Percentiles rank a stretch among this genome's conserved stretches.
phyloP scores from a whole-genome alignment of 306 rosid species.

The Citrullus colocynthis region DNA sequence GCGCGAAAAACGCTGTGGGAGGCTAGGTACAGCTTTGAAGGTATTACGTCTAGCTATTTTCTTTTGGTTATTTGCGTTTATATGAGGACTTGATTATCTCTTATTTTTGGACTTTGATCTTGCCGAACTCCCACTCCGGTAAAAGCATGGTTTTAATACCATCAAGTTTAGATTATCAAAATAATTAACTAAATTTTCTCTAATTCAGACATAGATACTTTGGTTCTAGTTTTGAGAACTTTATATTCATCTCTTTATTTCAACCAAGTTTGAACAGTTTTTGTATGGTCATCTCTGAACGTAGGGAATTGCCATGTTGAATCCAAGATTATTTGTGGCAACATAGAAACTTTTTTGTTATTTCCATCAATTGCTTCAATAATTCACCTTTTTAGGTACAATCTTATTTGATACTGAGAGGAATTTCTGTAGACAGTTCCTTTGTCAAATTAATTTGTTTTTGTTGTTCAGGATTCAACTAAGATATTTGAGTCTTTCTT shows the following conservation, averaged over 20 bases:
- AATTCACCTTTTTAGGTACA: not conserved
- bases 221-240: not conserved
- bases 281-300: not conserved
- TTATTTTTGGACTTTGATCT: not conserved
- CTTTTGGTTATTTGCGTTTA: not conserved
- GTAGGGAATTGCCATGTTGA: not conserved
- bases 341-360: not conserved
- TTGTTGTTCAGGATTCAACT: too few species aligned
- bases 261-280: not conserved
- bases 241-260: not conserved
- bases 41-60: slow-evolving; percentile 17
- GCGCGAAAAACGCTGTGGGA: slow-evolving; percentile 57
- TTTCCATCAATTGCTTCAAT: not conserved
- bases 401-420: not conserved
- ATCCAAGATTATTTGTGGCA: not conserved
- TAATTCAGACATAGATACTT: not conserved
- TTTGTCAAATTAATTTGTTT: too few species aligned
- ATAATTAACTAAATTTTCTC: not conserved
- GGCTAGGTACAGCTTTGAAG: slow-evolving; percentile 87
- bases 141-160: not conserved
- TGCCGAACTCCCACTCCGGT: not conserved
- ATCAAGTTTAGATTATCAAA: not conserved
- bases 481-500: not conserved
- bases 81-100: not conserved
- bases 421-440: not conserved